Evolutionary conservation across 2,329 filamentous ascomycete genomes (phyloP).

Genomic region (Penicillium janthinellum): DNA sequence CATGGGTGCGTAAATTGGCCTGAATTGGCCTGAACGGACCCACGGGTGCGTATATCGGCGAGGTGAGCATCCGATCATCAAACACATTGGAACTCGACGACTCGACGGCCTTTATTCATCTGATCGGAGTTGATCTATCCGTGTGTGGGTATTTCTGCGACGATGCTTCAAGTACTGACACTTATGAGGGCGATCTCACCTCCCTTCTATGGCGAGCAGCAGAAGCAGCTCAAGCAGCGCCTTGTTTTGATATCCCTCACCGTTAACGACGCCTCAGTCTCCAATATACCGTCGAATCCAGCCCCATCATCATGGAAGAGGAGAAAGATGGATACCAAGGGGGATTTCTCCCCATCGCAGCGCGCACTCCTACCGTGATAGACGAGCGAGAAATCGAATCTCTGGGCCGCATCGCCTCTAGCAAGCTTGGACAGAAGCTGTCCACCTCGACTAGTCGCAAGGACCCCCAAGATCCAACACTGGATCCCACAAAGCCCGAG

Average conservation of each 20-base stretch:
- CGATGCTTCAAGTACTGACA: background rate
- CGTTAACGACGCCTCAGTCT: no score
- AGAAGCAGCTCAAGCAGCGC: background rate
- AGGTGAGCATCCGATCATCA: background rate
- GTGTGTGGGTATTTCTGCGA: background rate
- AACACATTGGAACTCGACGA: background rate
- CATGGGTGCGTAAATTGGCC: background rate
- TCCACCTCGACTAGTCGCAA: conserved; percentile 19
- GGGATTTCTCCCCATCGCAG: conserved; percentile 24
- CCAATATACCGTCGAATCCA: no score
- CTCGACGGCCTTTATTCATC: background rate
- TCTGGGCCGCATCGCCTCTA: conserved; percentile 28
- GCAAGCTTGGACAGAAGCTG: conserved; percentile 23
- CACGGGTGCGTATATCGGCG: background rate
- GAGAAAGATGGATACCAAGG: conserved; percentile 13
- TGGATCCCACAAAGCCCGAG: conserved; percentile 25
- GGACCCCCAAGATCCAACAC: conserved; percentile 19
- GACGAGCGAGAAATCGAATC: conserved; percentile 21
- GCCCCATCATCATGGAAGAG: conserved; percentile 4
- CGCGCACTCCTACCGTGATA: conserved; percentile 9
- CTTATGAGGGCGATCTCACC: background rate
- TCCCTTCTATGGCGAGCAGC: background rate
- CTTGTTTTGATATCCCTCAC: background rate
- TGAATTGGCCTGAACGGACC: background rate
- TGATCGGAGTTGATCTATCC: background rate